Percentiles rank a stretch among this genome's conserved stretches.
phyloP scores from a whole-genome alignment of 139 green algal genomes.

The Nannochloris sp. region DNA sequence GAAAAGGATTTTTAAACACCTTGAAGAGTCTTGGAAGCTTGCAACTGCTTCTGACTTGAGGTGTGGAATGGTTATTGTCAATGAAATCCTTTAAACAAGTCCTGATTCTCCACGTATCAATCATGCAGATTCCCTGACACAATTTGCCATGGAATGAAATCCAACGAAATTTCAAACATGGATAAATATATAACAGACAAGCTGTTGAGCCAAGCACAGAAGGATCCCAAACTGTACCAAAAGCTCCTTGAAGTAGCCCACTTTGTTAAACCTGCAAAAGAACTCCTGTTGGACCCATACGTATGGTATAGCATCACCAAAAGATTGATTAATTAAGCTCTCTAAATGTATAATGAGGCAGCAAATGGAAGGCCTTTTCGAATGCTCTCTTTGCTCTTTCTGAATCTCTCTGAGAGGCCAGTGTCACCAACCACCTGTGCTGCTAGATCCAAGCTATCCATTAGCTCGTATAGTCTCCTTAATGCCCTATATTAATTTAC shows the following conservation, averaged over 20 bases:
- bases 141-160: background rate
- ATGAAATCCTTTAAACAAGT: background rate
- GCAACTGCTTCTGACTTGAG: constrained; percentile 1
- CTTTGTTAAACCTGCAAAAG: background rate
- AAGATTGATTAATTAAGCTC: background rate
- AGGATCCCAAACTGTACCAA: background rate
- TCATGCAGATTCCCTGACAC: background rate
- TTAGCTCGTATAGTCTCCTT: constrained; percentile 84
- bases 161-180: background rate
- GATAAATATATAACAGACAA: background rate
- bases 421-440: constrained; percentile 66
- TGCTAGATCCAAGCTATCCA: constrained; percentile 70
- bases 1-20: background rate
- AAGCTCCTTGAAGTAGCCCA: constrained; percentile 2
- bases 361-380: constrained; percentile 90
- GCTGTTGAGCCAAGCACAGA: background rate
- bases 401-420: constrained; percentile 62
- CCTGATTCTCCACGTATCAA: background rate
- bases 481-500: constrained; percentile 27
- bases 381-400: constrained; percentile 56
- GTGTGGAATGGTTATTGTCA: background rate
- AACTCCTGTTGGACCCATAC: background rate
- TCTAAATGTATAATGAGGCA: constrained; percentile 81
- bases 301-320: background rate
- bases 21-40: constrained; percentile 1